A percentile compares a stretch with the other conserved stretches of the same genome.
phyloP scores from a whole-genome alignment of 441 rosid genomes.

The Biscutella laevigata region DNA sequence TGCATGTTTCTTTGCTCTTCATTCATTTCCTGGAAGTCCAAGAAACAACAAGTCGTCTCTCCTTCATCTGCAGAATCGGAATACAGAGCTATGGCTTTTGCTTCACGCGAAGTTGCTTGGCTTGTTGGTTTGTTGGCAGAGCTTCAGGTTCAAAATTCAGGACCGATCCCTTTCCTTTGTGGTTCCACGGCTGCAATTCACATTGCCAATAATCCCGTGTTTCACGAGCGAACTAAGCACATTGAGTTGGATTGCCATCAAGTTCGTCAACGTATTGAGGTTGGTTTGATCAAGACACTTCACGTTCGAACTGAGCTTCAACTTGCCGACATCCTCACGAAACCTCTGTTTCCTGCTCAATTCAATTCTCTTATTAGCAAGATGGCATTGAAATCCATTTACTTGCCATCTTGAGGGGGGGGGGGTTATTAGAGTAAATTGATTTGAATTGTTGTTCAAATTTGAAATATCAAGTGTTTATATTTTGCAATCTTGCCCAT shows the following conservation, averaged over 20 bases:
- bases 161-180: not conserved
- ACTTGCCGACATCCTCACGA: not conserved
- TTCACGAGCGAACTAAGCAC: not conserved
- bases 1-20: not conserved
- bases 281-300: not conserved
- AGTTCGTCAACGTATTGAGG: not conserved
- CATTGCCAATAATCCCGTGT: not conserved
- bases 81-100: not conserved
- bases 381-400: too few species aligned
- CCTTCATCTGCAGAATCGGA: not conserved
- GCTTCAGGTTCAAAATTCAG: accelerated
- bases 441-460: too few species aligned
- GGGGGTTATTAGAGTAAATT: too few species aligned
- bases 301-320: not conserved
- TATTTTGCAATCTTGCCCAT: too few species aligned
- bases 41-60: not conserved
- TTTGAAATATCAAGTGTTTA: too few species aligned
- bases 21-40: too few species aligned
- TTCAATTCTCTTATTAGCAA: not conserved
- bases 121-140: not conserved
- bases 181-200: too few species aligned
- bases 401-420: not conserved
- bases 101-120: not conserved
- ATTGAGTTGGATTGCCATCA: not conserved
- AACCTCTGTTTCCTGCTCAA: not conserved